Evolutionary conservation across 441 rosid species (phyloP), one percentile per base, ranked within the genome.

Genomic region (Populus tomentosa): DNA sequence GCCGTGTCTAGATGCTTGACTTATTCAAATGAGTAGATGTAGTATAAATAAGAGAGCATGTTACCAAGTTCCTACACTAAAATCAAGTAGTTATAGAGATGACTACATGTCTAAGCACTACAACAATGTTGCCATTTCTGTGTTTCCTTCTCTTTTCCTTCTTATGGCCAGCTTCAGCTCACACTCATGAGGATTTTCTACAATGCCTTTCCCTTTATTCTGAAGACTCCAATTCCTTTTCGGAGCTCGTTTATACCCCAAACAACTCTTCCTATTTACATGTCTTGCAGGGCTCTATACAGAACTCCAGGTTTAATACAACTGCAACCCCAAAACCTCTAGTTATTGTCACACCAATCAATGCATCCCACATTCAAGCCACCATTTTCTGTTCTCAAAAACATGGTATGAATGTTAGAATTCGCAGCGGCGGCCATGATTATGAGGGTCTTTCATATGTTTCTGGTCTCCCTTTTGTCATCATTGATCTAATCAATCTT

Each of bases 391-490:
- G 96, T 63, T 81, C 88, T 71, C 79, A 72, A 79, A 78, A 70
- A 23, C 56, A 79, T 56, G 75, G 66, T 50, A 65, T 90, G 13
- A 89, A 78, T 35, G 26, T 87, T 71, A 81, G 94, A 76, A 84
- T 82, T 8, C 81, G 90, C 63, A 90, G 93, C 26, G 93, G 91
- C 26, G 92, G 92, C 56, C 92, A 89, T 72, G 93, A 89, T 83
- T 88, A 84, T 24, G 95, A 91, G 35, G 95, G 92, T 36, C 83
- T 88, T 2, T 89, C 93, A 0, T 89, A 86, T 71, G 69, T 82
- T 28, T 84, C 88, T 24, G 21, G 24, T 53, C 78, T 66, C 73
- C 85, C 88, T 1, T 89, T 88, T 40, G 77, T 85, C 9, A 79
- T 91, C 66, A 30, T 84, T 23, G 87, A 88, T 64, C 79, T 88